phyloP scores from a whole-genome alignment of 2,329 filamentous ascomycete genomes.

The Alternaria brassicae region DNA sequence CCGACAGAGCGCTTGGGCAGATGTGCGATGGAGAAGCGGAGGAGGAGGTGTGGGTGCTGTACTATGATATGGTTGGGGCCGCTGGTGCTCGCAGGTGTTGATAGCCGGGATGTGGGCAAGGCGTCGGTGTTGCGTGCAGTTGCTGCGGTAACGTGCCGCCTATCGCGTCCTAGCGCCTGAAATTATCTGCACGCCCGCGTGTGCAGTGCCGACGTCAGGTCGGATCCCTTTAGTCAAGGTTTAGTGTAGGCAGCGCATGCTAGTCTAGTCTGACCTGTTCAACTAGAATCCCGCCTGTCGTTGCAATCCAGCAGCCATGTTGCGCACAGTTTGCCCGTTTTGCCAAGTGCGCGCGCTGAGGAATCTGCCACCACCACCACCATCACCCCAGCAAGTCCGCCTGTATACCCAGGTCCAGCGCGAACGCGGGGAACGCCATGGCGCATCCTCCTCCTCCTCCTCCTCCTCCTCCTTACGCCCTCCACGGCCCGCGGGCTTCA shows the following conservation, averaged over 20 bases:
- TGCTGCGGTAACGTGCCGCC: slow-evolving; percentile 29
- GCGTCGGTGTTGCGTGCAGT: slow-evolving; percentile 18
- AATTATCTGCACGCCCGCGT: slow-evolving; percentile 10
- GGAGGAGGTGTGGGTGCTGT: slow-evolving; percentile 31
- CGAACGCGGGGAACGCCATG: slow-evolving; percentile 16
- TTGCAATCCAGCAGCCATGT: slow-evolving; percentile 21
- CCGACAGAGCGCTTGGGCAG: slow-evolving; percentile 37
- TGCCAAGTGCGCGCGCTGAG: slow-evolving; percentile 48
- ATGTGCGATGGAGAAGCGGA: slow-evolving; percentile 37
- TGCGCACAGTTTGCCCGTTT: slow-evolving; percentile 51
- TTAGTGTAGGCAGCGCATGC: neutral
- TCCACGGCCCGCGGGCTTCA: slow-evolving; percentile 8
- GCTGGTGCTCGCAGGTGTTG: slow-evolving; percentile 32
- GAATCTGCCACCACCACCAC: neutral
- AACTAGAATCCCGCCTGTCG: neutral
- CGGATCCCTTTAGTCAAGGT: slow-evolving; percentile 4
- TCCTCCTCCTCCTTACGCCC: neutral
- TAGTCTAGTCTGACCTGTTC: neutral
- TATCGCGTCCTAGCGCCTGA: slow-evolving; percentile 9
- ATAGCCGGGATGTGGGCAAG: slow-evolving; percentile 32
- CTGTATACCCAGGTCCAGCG: slow-evolving; percentile 45
- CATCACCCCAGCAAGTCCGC: slow-evolving; percentile 37
- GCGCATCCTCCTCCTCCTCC: neutral
- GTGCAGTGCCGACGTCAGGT: slow-evolving; percentile 15
- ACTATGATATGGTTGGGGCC: slow-evolving; percentile 28